Base-by-base conservation (phyloP, 2,329 filamentous ascomycete genomes). In the Amauroascus niger region DNA sequence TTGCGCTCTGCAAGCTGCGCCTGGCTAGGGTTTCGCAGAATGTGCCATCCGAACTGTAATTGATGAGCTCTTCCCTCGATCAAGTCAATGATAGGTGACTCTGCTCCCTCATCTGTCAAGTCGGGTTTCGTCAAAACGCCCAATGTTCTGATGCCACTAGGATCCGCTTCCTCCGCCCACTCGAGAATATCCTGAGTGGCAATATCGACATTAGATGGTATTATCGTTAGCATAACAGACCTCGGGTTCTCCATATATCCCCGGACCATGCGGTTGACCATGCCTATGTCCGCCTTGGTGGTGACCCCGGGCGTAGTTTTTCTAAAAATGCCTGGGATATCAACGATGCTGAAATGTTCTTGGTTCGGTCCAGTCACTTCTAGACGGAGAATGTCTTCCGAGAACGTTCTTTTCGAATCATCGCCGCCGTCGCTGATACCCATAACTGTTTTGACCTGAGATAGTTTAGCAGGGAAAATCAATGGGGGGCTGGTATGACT, bases 101-200 rank as follows among this genome's bases (percentile, higher is more conserved):
- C 22, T 22, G 32, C 18, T 26, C 50, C 35, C 16, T 43, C 2
- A 20, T 49, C 40, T 1, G 52, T 6, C 0, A 47, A n/a, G 49
- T 55, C 33, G n/a, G 32, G 41, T 16, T 40, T 32, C 26, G 43
- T 55, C 16, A 40, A 30, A 1, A 30, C 24, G 14, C 35, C 53
- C 28, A 46, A 32, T 1, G 44, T 40, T 2, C 49, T 35, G 3
- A 16, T 9, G 2, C 30, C 49, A 8, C 16, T 8, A 26, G 48
- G 51, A 43, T 69, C 66, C 28, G 60, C 54, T 13, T 59, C 41
- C 30, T 51, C 20, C 1, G 56, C 59, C 3, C 49, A 20, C 20
- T 76, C 70, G 0, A 80, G 66, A 3, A 86, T 75, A 9, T 73
- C 68, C 59, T 87, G 82, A 26, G 81, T 77, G 4, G 78, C 77